These are phyloP conservation scores for Sphagnurus paluster DNA, from an alignment of 1,284 basidiomycete species.

Conservation along the genomic window DNA sequence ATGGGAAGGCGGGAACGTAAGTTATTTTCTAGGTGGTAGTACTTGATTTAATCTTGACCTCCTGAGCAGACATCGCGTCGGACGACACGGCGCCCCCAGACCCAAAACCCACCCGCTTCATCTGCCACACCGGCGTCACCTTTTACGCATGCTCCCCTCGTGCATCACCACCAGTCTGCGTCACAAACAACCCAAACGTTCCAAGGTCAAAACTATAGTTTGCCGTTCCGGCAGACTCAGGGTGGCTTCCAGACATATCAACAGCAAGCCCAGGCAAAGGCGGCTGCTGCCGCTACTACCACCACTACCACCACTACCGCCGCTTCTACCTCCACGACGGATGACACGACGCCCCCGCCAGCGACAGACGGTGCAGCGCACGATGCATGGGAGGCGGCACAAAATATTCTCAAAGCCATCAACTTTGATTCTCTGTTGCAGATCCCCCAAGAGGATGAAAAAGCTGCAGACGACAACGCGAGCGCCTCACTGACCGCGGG, in stretches of 20 bases:
- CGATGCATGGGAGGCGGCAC: slow-evolving; percentile 72
- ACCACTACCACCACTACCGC: slow-evolving; percentile 16
- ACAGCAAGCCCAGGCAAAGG: slow-evolving; percentile 3
- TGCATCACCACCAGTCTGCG: slow-evolving; percentile 31
- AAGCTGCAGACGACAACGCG: slow-evolving; percentile 9
- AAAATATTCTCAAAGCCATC: slow-evolving; percentile 74
- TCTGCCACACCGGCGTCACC: slow-evolving; percentile 46
- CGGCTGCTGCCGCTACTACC: slow-evolving; percentile 18
- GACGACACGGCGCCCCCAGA: slow-evolving; percentile 69
- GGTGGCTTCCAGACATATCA: slow-evolving; percentile 24
- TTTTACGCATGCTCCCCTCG: slow-evolving; percentile 60
- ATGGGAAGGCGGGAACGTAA: slow-evolving; percentile 80
- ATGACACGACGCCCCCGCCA: slow-evolving; percentile 10
- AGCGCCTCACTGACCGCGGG: slow-evolving; percentile 3
- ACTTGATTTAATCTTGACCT: slow-evolving; percentile 1
- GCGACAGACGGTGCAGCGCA: slow-evolving; percentile 42
- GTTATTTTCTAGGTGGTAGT: slow-evolving; percentile 26
- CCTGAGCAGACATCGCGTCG: slow-evolving; percentile 57
- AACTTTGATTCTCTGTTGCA: slow-evolving; percentile 60
- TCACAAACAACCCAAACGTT: slow-evolving; percentile 27
- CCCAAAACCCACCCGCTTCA: slow-evolving; percentile 40
- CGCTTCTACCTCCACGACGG: slow-evolving; percentile 4
- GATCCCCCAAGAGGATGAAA: slow-evolving; percentile 37
- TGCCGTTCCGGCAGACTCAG: slow-evolving; percentile 28
- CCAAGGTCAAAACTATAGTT: slow-evolving; percentile 27